Evolutionary conservation across 108 stramenopile genomes (phyloP), one percentile per base, ranked within the genome.

Genomic region (Fragilariopsis cylindrus): DNA sequence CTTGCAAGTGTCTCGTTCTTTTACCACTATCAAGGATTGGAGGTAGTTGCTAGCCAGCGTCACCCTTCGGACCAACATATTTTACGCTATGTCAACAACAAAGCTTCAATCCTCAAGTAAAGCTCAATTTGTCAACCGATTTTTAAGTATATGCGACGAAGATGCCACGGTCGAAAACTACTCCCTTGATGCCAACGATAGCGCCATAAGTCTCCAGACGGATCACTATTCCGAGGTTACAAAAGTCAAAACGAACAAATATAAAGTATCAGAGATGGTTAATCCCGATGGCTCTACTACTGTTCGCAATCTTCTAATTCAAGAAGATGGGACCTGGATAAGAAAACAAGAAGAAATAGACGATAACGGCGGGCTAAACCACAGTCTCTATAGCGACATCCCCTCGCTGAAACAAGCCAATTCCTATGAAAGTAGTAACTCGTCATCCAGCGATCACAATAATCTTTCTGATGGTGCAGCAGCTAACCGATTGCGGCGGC

Each of bases 271-370:
- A 21, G 66, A 67, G 44, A 70, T 76, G 66, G 30, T 76, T 8
- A 76, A 76, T 48, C 76, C 76, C 5, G 76, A 76, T 41, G 76
- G 76, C 3, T 69, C 55, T 40, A 69, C 70, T 9, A 76, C 69
- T 4, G 60, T 76, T 48, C 68, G 76, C 30, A 69, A 0, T 40
- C 18, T 46, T 39, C n/a, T 62, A 18, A 15, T 70, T 7, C 56
- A 69, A 18, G 40, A 46, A n/a, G 76, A 76, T 50, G 76, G 76
- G 4, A 75, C 56, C 46, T 50, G 53, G 30, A 60, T 7, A 7
- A 53, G 53, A 7, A 4, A 15, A 3, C 44, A 76, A 58, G 60
- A 70, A 63, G 60, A 62, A 57, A 16, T 60, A 55, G 69, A 76
- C 48, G 21, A 55, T 58, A 68, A 70, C 41, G 47, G 40, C 57